Base-by-base conservation (phyloP, 441 rosid species). In the Populus hybrid region DNA sequence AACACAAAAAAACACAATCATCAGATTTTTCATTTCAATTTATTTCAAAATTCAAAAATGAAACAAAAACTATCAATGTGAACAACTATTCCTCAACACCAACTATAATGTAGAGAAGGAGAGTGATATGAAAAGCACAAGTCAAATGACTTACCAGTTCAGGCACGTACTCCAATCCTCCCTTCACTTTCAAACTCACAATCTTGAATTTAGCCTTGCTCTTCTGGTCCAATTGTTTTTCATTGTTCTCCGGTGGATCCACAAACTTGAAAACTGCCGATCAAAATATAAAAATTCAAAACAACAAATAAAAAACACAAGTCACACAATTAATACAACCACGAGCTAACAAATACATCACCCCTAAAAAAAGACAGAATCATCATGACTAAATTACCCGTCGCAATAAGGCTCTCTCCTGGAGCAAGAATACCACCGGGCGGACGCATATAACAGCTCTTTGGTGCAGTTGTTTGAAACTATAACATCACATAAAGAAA, bases 391-490 rank as follows among this genome's bases (percentile, higher is more conserved):
- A 46, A n/a, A 67, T 83, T 83, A 91, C 95, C 93, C 14, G 90
- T 89, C 10, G 96, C 92, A 69, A 88, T 81, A 63, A 91, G 78
- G 79, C 85, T 88, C 83, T 91, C 95, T 61, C 91, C 91, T 1
- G 95, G 92, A 81, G 91, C 89, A 73, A 91, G 94, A 35, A 88
- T 82, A 40, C 86, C 90, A 35, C 93, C 94, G 0, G 94, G 94
- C 61, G 94, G 94, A 18, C 92, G 88, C 95, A 91, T 90, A 78
- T 84, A 91, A 71, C 95, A 90, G 77, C 95, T 91, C 82, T 91
- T 91, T 10, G 95, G 93, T 63, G 89, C 92, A 79, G 95, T 91
- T 12, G 95, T 91, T 86, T 90, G 95, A 79, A 91, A 91, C 95
- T 89, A 38, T 5, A 77, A 57, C 63, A 24, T 10, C 40, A 72